Evolutionary conservation across 306 rosid genomes (phyloP), one percentile per base, ranked within the genome.

Genomic region (Prunus salicina): DNA sequence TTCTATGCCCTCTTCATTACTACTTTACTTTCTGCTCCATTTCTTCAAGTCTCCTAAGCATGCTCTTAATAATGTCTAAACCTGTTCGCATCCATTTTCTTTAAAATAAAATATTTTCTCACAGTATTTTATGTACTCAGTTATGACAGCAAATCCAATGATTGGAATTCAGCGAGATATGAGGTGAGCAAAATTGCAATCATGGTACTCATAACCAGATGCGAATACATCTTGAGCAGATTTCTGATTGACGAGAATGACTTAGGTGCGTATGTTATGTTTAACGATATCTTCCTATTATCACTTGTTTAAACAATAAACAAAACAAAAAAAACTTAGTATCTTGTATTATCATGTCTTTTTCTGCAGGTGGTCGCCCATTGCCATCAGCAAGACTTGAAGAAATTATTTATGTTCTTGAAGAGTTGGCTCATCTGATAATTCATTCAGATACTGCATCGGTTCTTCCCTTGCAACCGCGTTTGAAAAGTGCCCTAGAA

Each of bases 161-260:
- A 85, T 68, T 92, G 97, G 97, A 89, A 80, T 80, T 41, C 69
- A 79, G 82, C 88, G 43, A 88, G 97, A 89, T 84, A 84, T 69
- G 93, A 95, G 78, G 96, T 95, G 76, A 85, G 97, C 83, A 92
- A 88, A 87, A 90, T 92, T 67, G 90, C 98, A 78, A 84, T 92
- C 74, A 82, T 55, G 72, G 81, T 89, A 79, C 95, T 95, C n/a
- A 64, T 95, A 79, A 77, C 79, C 74, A 86, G 97, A 85, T 90
- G 97, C 76, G 92, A 89, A 82, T 83, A 85, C 89, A 92, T 89
- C 84, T 84, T 92, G 77, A 79, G 82, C 88, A 87, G 92, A 88
- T 95, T 86, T 84, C 84, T 83, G 71, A 74, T 86, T 3, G 97
- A 92, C 74, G 97, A 95, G 90, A 86, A 85, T 75, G 87, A 79